These are phyloP conservation scores for Hibiscus mutabilis DNA, from an alignment of 345 rosid genomes.

Conservation along the genomic window DNA sequence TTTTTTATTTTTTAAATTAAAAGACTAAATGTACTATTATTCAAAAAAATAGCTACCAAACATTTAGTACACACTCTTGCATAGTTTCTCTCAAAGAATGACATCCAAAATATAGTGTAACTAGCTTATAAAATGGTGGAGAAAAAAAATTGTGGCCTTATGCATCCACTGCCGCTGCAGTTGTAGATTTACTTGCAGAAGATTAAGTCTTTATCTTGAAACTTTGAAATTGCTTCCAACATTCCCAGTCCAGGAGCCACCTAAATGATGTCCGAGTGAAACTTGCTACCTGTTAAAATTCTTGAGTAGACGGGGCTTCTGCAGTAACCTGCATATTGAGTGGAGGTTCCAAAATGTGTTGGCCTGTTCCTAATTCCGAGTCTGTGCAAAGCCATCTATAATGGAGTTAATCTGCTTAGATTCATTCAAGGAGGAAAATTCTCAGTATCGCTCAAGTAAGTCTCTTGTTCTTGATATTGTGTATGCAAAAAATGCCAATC, in stretches of 20 bases:
- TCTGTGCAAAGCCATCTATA: too few species aligned
- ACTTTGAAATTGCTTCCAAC: constrained; percentile 24
- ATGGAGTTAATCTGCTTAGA: too few species aligned
- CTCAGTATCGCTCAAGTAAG: too few species aligned
- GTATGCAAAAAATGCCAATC: too few species aligned
- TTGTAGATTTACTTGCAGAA: constrained; percentile 20
- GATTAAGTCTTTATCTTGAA: constrained; percentile 20
- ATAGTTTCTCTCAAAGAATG: constrained; percentile 3
- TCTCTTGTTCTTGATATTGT: too few species aligned
- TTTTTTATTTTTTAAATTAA: too few species aligned
- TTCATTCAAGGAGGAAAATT: too few species aligned
- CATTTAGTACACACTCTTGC: constrained; percentile 20
- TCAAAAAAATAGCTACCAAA: too few species aligned
- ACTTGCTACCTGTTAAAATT: neutral
- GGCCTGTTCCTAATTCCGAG: neutral
- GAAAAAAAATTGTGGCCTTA: constrained; percentile 23
- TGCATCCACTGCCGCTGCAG: constrained; percentile 16
- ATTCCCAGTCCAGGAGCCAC: constrained; percentile 17
- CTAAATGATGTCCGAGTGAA: constrained; percentile 1
- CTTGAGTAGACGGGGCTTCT: neutral
- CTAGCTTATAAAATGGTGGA: constrained; percentile 29
- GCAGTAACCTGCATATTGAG: neutral
- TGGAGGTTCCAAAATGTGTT: neutral
- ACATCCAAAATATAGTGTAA: neutral
- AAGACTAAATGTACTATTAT: too few species aligned